Percentiles rank a stretch among this genome's conserved stretches.
Evolutionary conservation across 2,329 filamentous ascomycete genomes (phyloP).

Genomic region (Aaosphaeria pasadenensis): DNA sequence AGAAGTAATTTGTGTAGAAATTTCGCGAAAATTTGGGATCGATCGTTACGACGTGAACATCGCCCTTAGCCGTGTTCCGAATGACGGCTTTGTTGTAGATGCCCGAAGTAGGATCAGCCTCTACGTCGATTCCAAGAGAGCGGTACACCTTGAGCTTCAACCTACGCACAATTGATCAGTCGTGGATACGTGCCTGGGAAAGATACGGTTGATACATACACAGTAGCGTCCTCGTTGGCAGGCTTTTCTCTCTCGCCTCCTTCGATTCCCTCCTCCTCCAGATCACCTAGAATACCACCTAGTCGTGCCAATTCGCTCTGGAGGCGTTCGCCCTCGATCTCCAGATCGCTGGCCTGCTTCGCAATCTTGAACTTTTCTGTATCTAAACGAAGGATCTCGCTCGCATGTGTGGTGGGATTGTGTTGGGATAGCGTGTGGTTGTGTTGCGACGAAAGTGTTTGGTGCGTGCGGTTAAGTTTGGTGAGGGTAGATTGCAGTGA

Average conservation of each 20-base stretch:
- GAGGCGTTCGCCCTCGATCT: slow-evolving; percentile 93
- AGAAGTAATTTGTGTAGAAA: slow-evolving; percentile 96
- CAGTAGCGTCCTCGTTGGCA: slow-evolving; percentile 45
- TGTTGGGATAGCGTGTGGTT: slow-evolving; percentile 71
- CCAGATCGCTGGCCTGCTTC: slow-evolving; percentile 84
- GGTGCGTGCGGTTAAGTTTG: slow-evolving; percentile 71
- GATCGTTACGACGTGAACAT: slow-evolving; percentile 92
- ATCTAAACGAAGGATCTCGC: slow-evolving; percentile 80
- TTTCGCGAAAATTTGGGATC: slow-evolving; percentile 87
- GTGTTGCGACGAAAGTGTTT: slow-evolving; percentile 72
- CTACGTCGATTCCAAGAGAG: slow-evolving; percentile 84
- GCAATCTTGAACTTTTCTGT: slow-evolving; percentile 92
- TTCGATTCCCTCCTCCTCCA: slow-evolving; percentile 85
- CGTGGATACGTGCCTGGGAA: too few relatives aligned
- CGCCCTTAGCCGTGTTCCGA: slow-evolving; percentile 79
- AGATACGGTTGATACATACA: slow-evolving; percentile 33
- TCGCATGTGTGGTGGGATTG: slow-evolving; percentile 76
- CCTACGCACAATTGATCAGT: slow-evolving; percentile 33
- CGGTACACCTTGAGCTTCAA: slow-evolving; percentile 88
- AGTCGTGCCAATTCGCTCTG: slow-evolving; percentile 74
- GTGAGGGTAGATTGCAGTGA: slow-evolving; percentile 33
- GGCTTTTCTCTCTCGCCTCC: slow-evolving; percentile 57
- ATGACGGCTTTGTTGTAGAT: slow-evolving; percentile 85
- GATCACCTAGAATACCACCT: slow-evolving; percentile 70
- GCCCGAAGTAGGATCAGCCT: slow-evolving; percentile 68